phyloP scores from a whole-genome alignment of 1,284 basidiomycete species.

The Heterobasidion annosum region DNA sequence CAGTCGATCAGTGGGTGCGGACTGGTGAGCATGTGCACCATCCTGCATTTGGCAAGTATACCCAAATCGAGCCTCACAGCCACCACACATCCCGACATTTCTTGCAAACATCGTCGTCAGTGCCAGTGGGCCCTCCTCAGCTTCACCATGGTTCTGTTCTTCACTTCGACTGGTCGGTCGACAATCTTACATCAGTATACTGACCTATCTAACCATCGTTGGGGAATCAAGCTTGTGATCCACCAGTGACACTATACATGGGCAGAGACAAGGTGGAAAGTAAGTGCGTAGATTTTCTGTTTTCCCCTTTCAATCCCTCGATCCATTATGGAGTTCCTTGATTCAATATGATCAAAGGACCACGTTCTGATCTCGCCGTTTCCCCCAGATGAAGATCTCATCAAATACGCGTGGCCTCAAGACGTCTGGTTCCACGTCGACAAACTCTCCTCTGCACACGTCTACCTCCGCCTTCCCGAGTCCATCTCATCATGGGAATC shows the following conservation, averaged over 20 bases:
- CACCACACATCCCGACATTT: too few species aligned
- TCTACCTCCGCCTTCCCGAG: conserved; percentile 83
- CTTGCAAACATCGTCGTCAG: too few species aligned
- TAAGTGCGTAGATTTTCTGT: conserved; percentile 29
- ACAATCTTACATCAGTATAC: neutral
- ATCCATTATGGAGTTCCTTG: neutral
- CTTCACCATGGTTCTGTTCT: conserved; percentile 57
- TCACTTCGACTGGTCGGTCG: conserved; percentile 49
- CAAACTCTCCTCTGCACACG: conserved; percentile 90
- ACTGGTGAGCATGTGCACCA: too few species aligned
- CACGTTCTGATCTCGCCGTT: neutral
- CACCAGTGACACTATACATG: conserved; percentile 82
- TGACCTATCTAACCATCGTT: neutral
- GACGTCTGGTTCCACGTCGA: conserved; percentile 82
- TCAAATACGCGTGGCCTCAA: conserved; percentile 84
- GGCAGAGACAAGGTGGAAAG: conserved; percentile 96
- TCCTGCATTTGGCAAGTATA: too few species aligned
- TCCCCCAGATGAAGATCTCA: conserved; percentile 80
- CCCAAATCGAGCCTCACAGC: too few species aligned
- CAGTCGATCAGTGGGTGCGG: too few species aligned
- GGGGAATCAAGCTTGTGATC: conserved; percentile 35
- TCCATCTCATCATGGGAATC: conserved; percentile 74
- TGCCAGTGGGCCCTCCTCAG: too few species aligned
- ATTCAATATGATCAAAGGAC: neutral
- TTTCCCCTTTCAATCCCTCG: neutral